Evolutionary conservation across 164 flowering plant species (phyloP), one percentile per base, ranked within the genome.

Genomic region (Stephania yunnanensis): DNA sequence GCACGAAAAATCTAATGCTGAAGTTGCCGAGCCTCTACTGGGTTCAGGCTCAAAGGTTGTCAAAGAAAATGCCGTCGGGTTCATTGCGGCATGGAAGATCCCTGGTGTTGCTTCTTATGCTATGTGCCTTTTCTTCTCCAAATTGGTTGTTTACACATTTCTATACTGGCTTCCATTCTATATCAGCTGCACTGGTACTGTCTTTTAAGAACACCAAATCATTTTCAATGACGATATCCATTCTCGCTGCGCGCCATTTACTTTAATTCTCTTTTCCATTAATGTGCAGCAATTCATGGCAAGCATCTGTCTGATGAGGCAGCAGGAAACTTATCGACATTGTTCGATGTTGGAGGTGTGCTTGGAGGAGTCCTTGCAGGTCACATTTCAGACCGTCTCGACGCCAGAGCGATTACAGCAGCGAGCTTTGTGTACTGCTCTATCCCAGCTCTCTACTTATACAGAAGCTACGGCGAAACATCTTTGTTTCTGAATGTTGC

Each of bases 141-240:
- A 95, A 74, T 81, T 95, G 86, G 99, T 95, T 66, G 97, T 94
- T 11, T 95, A 93, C 70, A 91, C 97, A 36, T 93, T 95, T 81
- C 91, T 95, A 36, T 95, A 95, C 74, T 95, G 99, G 99, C 97
- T 95, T 55, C 99, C 99, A 3, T 91, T 87, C 87, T 95, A 95
- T 82, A 81, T 95, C 74, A 88, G 89, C 82, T 87, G 87, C 81
- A 95, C 99, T 79, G 95, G 98, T 92, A 87, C 29, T 19, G n/a
- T 15, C n/a, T 15, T n/a, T 58, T 58, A 15, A 5, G 9, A 61
- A 25, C 20, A 8, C 66, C 8, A 61, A 61, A n/a, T 44, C 19
- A 22, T 70, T 70, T n/a, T 63, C 71, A 4, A 69, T 7, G 45
- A 4, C 17, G 71, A 44, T 69, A 17, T 17, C 46, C 42, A 67